Conservation (phyloP, 495 filamentous ascomycete genomes). For the Penicillium subrubescens region DNA sequence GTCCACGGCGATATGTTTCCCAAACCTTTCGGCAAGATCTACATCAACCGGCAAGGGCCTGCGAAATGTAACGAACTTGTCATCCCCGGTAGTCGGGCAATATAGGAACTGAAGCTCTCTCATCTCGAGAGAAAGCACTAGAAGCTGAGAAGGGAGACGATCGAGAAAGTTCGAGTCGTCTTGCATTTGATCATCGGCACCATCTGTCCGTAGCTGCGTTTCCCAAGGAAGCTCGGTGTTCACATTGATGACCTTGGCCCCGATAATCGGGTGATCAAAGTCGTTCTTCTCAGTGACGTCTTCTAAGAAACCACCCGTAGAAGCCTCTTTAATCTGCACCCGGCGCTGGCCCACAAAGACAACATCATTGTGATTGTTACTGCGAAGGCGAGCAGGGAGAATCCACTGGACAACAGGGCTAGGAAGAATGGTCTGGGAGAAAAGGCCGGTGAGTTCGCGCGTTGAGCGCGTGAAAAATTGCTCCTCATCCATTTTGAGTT, state of each 20-base stretch:
- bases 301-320: constrained; percentile 60
- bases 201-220: constrained; percentile 28
- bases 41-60: constrained; percentile 58
- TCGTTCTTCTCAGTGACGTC: constrained; percentile 73
- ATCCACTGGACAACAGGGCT: constrained; percentile 79
- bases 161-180: constrained; percentile 11
- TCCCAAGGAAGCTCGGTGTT: constrained; percentile 36
- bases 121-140: constrained; percentile 70
- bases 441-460: constrained; percentile 52
- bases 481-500: not conserved
- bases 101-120: constrained; percentile 74
- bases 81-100: constrained; percentile 43
- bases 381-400: constrained; percentile 75
- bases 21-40: constrained; percentile 60
- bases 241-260: constrained; percentile 47
- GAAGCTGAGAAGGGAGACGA: constrained; percentile 69
- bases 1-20: constrained; percentile 81
- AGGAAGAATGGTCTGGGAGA: constrained; percentile 74
- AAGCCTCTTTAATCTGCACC: constrained; percentile 66
- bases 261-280: constrained; percentile 64
- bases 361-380: constrained; percentile 74
- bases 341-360: constrained; percentile 79
- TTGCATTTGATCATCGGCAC: not conserved
- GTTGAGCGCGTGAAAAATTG: not conserved
- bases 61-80: constrained; percentile 61